Conservation (phyloP, 1,284 basidiomycete genomes). For the Microbotryomycetes sp. region DNA sequence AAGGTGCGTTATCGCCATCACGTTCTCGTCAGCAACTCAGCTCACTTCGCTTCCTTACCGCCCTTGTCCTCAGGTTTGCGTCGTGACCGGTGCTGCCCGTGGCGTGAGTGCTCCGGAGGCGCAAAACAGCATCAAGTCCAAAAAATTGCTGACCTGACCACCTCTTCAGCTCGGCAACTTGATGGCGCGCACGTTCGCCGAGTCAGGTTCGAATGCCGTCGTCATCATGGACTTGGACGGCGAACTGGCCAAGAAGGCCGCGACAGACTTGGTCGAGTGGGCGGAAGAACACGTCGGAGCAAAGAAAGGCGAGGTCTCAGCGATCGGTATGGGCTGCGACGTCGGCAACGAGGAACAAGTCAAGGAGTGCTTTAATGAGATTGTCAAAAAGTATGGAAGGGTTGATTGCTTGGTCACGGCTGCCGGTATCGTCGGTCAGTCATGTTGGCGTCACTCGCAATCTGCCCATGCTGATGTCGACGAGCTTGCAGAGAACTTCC, state of each 20-base stretch:
- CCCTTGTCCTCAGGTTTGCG: constrained; percentile 58
- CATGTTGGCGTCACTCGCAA: too few species aligned
- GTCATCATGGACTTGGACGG: constrained; percentile 78
- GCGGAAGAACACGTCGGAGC: constrained; percentile 54
- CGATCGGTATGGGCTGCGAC: constrained; percentile 77
- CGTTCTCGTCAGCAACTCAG: not conserved
- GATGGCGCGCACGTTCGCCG: constrained; percentile 80
- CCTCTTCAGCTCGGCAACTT: constrained; percentile 59
- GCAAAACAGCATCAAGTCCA: not conserved
- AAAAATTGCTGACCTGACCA: not conserved
- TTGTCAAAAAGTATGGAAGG: constrained; percentile 68
- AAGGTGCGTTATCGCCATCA: constrained; percentile 19
- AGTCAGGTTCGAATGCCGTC: constrained; percentile 72
- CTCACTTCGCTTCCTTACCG: not conserved
- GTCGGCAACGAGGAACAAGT: constrained; percentile 77
- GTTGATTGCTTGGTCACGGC: constrained; percentile 79
- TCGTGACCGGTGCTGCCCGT: constrained; percentile 89
- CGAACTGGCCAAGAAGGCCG: constrained; percentile 62
- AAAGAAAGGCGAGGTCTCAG: constrained; percentile 55
- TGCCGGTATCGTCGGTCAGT: constrained; percentile 53
- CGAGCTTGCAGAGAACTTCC: constrained; percentile 89
- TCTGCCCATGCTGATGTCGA: too few species aligned
- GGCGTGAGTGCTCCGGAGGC: constrained; percentile 45
- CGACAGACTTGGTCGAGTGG: constrained; percentile 60
- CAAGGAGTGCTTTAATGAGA: constrained; percentile 58